phyloP scores from a whole-genome alignment of 345 rosid species.

The Cardamine resedifolia region DNA sequence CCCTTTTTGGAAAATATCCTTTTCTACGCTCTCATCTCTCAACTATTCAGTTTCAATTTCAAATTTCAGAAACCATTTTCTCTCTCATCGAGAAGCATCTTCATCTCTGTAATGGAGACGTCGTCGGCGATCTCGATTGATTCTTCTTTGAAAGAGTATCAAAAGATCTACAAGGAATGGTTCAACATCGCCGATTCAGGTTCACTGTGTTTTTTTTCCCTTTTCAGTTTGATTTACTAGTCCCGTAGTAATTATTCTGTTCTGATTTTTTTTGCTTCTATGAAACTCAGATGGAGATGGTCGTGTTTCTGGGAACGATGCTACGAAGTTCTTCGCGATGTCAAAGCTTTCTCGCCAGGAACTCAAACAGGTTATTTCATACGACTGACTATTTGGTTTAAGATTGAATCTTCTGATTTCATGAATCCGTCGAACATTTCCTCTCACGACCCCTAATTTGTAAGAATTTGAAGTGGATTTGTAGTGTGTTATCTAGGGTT shows the following conservation, averaged over 20 bases:
- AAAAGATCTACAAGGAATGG: conserved; percentile 78
- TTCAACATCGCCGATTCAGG: conserved; percentile 81
- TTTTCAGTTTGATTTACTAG: neutral
- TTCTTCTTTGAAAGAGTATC: conserved; percentile 65
- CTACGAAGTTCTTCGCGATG: conserved; percentile 74
- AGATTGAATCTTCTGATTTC: neutral
- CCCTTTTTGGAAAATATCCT: neutral
- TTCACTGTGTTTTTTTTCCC: conserved; percentile 10
- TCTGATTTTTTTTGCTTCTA: neutral
- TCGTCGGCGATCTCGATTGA: conserved; percentile 35
- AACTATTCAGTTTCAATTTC: conserved; percentile 6
- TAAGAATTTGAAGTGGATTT: neutral
- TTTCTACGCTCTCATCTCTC: neutral
- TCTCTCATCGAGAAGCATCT: conserved; percentile 9
- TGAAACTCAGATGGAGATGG: conserved; percentile 67
- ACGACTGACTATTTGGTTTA: neutral
- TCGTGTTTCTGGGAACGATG: conserved; percentile 76
- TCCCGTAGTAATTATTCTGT: neutral
- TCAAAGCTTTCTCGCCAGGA: conserved; percentile 85
- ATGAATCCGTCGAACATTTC: neutral
- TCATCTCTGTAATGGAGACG: conserved; percentile 47
- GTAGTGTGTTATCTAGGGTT: neutral
- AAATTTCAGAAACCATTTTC: conserved; percentile 34
- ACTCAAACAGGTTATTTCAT: conserved; percentile 71
- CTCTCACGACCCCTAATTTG: neutral